Percentiles rank a stretch among this genome's conserved stretches.
phyloP scores from a whole-genome alignment of 495 filamentous ascomycete species.

The Collariella sp. region DNA sequence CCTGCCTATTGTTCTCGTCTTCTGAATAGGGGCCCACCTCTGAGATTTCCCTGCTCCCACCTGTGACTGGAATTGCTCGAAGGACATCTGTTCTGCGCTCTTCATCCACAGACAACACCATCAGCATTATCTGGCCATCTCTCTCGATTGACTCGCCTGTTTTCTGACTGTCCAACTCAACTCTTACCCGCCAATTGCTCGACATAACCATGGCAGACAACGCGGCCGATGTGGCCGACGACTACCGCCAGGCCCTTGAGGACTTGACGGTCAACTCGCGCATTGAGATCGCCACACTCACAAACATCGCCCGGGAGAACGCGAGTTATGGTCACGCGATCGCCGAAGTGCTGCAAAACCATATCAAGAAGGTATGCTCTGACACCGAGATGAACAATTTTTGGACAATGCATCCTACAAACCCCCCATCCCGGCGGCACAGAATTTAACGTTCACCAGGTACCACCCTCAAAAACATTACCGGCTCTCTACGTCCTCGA shows the following conservation, averaged over 20 bases:
- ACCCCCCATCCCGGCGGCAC: background rate
- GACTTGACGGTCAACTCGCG: conserved; percentile 83
- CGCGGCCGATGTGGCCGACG: conserved; percentile 86
- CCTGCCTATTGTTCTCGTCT: conserved; percentile 13
- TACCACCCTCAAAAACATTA: conserved; percentile 73
- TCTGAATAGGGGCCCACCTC: conserved; percentile 7
- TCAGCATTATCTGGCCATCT: background rate
- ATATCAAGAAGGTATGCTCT: conserved; percentile 79
- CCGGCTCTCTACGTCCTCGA: conserved; percentile 97
- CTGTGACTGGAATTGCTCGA: conserved; percentile 9
- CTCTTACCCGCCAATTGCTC: background rate
- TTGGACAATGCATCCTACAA: background rate
- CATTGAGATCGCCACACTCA: conserved; percentile 90
- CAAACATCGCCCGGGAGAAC: conserved; percentile 92
- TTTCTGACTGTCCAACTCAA: background rate
- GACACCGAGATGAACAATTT: conserved; percentile 1
- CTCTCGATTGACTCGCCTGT: conserved; percentile 1
- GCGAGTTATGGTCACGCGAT: conserved; percentile 90
- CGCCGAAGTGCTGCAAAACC: conserved; percentile 76
- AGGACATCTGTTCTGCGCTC: background rate
- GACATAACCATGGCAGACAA: conserved; percentile 54
- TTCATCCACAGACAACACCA: background rate
- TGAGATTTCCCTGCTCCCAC: conserved; percentile 5
- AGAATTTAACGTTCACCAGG: conserved; percentile 43
- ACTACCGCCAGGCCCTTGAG: conserved; percentile 87